Conservation (phyloP, 2,329 filamentous ascomycete species). For the Aspergillus brasiliensis region DNA sequence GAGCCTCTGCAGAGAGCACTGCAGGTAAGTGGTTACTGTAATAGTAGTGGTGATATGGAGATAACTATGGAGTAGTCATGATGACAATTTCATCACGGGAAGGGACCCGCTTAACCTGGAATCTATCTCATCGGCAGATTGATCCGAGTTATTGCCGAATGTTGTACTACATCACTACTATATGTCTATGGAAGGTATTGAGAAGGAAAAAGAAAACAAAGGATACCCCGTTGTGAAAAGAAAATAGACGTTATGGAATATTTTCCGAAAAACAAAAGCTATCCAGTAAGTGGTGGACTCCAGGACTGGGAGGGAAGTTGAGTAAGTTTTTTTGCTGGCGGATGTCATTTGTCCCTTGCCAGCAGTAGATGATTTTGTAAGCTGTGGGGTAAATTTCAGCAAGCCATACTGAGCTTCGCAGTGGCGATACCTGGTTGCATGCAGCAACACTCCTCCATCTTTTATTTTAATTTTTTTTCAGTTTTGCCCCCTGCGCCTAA, state of each 20-base stretch:
- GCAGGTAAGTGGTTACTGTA: slow-evolving; percentile 2
- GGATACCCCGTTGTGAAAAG: neutral
- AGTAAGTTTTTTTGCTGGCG: too few species aligned
- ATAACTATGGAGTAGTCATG: neutral
- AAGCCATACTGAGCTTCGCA: neutral
- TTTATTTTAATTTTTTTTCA: too few species aligned
- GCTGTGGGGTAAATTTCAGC: neutral
- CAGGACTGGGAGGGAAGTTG: neutral
- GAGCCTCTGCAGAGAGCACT: slow-evolving; percentile 24
- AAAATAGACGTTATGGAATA: neutral
- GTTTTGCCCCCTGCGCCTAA: neutral
- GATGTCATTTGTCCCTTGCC: neutral
- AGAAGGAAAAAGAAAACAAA: neutral
- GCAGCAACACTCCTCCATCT: neutral
- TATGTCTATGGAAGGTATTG: neutral
- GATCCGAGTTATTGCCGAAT: slow-evolving; percentile 8
- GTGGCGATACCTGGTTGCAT: neutral
- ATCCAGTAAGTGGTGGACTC: neutral
- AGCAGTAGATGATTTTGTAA: neutral
- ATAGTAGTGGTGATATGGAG: neutral
- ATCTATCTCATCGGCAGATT: neutral
- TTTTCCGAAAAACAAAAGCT: too few species aligned
- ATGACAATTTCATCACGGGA: neutral
- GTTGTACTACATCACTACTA: slow-evolving; percentile 15
- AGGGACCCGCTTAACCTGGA: too few species aligned